Base-by-base conservation (phyloP, 164 flowering plant genomes). In the Aristolochia contorta region DNA sequence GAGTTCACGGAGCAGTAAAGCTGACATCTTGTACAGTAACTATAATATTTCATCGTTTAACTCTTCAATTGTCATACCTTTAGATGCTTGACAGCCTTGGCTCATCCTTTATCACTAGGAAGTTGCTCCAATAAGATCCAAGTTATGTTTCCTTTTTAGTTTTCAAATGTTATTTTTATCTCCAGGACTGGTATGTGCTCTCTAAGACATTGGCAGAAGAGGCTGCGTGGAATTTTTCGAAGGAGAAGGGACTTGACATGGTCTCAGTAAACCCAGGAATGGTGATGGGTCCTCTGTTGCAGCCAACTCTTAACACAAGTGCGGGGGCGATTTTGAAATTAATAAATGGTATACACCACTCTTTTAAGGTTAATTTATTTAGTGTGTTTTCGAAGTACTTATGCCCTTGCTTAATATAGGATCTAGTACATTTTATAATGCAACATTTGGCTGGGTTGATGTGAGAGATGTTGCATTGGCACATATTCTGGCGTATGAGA, bases 391-490 rank as follows among this genome's bases (percentile, higher is more conserved):
- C 27, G n/a, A 18, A 14, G 51, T 27, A 12, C 16, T 37, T 16
- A 20, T n/a, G n/a, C 15, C 52, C 47, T 57, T 5, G 1, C 33
- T 6, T 47, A 15, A 10, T 61, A 54, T 65, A 76, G 87, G 82
- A 51, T 45, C 76, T 1, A 49, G 71, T 20, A 75, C 82, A 56
- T 76, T 57, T 59, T 72, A 67, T 13, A 78, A 76, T 72, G 12
- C 64, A 16, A 37, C 69, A 14, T 65, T 68, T 48, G 78, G 79
- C 62, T 82, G 78, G 79, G 77, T 82, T 48, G 51, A 76, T 66
- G 82, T 81, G 20, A 78, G 70, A 73, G 85, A 84, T 78, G 85
- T 84, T 33, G 87, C 81, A 12, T 46, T 56, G 51, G 87, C 92
- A 18, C 87, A 84, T 72, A 70, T 86, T 71, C 72, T 64, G 54